Evolutionary conservation across 75 land plant genomes (phyloP).

Genomic region (Sequoia sempervirens): DNA sequence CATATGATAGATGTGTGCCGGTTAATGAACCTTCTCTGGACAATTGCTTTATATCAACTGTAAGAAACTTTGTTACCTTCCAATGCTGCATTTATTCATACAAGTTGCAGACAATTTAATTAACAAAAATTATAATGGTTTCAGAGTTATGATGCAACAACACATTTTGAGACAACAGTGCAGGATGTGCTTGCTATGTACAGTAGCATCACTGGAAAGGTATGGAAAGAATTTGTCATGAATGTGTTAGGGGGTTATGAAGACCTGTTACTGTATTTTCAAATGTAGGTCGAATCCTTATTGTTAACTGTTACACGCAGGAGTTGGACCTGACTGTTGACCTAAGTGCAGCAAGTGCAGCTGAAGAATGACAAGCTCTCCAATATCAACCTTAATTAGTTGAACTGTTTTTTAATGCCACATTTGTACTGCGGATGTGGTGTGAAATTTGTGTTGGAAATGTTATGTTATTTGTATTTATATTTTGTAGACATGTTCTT

Average conservation of each 20-base stretch:
- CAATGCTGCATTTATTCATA: not conserved
- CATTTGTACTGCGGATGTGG: not conserved
- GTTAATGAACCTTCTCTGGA: constrained; percentile 56
- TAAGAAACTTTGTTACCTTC: constrained; percentile 25
- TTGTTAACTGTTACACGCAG: constrained; percentile 23
- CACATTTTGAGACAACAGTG: constrained; percentile 85
- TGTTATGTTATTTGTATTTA: not conserved
- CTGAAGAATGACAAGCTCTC: constrained; percentile 37
- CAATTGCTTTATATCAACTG: constrained; percentile 82
- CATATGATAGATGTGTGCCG: constrained; percentile 78
- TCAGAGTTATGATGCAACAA: constrained; percentile 90
- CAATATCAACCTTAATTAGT: not conserved
- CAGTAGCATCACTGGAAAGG: constrained; percentile 78
- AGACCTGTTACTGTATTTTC: not conserved
- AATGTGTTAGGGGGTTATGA: not conserved
- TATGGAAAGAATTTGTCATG: constrained; percentile 12
- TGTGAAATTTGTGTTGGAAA: not conserved
- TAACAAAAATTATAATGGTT: constrained; percentile 1
- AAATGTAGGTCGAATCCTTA: not conserved
- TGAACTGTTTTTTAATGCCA: not conserved
- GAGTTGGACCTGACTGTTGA: constrained; percentile 64
- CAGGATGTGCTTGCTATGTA: constrained; percentile 70
- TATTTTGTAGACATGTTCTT: not conserved
- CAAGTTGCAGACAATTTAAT: not conserved
- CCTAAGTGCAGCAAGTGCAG: constrained; percentile 84